Percentiles rank a stretch among this genome's conserved stretches.
phyloP scores from a whole-genome alignment of 352 stramenopile genomes.

The Phytophthora quininea region DNA sequence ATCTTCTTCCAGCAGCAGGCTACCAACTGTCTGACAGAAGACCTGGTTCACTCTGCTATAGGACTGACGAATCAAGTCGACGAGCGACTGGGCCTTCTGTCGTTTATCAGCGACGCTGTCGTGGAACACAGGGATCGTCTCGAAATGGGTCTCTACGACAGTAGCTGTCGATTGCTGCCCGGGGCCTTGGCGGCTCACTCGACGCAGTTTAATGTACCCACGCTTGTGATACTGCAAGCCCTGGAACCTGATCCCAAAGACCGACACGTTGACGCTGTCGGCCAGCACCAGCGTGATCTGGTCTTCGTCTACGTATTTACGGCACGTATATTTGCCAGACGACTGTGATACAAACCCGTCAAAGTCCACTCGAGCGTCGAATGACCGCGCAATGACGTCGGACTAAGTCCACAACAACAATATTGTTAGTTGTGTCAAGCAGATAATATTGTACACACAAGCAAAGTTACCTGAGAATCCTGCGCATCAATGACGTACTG shows the following conservation, averaged over 20 bases:
- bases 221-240: constrained; percentile 42
- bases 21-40: constrained; percentile 26
- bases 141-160: constrained; percentile 47
- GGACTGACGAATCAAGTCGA: constrained; percentile 27
- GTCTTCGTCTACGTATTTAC: constrained; percentile 40
- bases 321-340: constrained; percentile 16
- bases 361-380: background rate
- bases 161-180: constrained; percentile 17
- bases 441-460: background rate
- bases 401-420: background rate
- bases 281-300: constrained; percentile 39
- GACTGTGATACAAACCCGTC: background rate
- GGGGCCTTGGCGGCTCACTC: constrained; percentile 1
- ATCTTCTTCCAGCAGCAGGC: constrained; percentile 40
- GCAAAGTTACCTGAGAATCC: constrained; percentile 5
- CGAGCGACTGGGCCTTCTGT: constrained; percentile 20
- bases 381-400: constrained; percentile 4
- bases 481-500: background rate
- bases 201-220: constrained; percentile 19
- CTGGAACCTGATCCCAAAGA: constrained; percentile 21
- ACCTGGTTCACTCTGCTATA: constrained; percentile 27
- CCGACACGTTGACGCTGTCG: constrained; percentile 25
- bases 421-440: background rate
- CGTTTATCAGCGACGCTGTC: constrained; percentile 37
- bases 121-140: constrained; percentile 48